phyloP scores from a whole-genome alignment of 441 rosid species.

The Gossypium gossypioides region DNA sequence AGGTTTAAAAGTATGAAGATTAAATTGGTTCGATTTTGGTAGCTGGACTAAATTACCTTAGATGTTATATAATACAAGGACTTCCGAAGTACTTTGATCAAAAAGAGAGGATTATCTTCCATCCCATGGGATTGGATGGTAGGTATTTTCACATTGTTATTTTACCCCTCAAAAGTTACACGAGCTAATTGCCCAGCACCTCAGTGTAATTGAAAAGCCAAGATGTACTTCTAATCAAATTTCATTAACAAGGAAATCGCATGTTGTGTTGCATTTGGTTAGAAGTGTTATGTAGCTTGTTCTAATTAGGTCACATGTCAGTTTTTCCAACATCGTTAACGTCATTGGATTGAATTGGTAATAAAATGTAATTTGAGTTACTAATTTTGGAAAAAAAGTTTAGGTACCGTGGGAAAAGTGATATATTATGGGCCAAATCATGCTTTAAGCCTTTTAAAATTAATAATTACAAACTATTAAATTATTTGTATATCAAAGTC shows the following conservation, averaged over 20 bases:
- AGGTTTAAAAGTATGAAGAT: too few species aligned
- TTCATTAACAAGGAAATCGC: neutral
- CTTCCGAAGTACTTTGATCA: neutral
- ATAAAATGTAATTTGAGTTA: neutral
- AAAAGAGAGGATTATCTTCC: neutral
- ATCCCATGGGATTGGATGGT: neutral
- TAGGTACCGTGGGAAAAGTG: neutral
- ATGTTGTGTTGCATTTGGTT: neutral
- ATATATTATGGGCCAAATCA: neutral
- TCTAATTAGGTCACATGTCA: neutral
- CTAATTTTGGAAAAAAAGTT: neutral
- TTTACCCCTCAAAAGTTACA: neutral
- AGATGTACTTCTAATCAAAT: neutral
- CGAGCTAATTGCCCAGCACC: neutral
- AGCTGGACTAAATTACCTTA: neutral
- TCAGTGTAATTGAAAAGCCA: neutral
- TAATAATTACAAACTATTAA: neutral
- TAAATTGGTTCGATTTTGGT: too few species aligned
- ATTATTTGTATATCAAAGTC: neutral
- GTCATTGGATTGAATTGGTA: neutral
- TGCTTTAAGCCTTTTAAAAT: neutral
- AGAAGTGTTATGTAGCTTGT: neutral
- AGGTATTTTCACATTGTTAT: neutral
- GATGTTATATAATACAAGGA: neutral
- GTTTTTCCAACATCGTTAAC: neutral